Evolutionary conservation across 106 monocot genomes (phyloP).

Genomic region (Vanilla planifolia): DNA sequence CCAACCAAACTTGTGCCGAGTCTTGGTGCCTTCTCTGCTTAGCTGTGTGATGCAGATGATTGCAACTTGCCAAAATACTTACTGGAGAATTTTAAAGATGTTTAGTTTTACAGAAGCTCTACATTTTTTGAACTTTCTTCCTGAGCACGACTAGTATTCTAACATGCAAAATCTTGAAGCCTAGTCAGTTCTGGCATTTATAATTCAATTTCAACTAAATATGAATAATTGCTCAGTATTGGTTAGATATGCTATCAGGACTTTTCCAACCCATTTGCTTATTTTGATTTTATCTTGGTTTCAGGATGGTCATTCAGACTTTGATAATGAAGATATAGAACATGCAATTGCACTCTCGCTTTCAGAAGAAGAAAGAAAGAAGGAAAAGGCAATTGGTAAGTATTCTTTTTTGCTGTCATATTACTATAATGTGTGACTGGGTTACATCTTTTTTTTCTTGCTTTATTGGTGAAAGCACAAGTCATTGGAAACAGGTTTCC

Average conservation of each 20-base stretch:
- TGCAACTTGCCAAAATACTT: background rate
- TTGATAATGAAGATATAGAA: conserved; percentile 58
- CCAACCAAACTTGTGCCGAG: background rate
- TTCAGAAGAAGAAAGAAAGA: conserved; percentile 64
- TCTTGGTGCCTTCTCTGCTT: too few species aligned
- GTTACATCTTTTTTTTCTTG: background rate
- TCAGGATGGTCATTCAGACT: conserved; percentile 28
- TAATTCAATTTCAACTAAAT: background rate
- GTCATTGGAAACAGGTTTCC: background rate
- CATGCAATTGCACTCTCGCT: conserved; percentile 67
- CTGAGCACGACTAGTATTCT: too few species aligned
- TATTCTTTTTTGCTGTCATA: conserved; percentile 2
- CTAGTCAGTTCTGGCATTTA: too few species aligned
- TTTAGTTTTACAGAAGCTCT: too few species aligned
- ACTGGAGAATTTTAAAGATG: background rate
- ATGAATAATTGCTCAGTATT: too few species aligned
- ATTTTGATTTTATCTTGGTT: conserved; percentile 1
- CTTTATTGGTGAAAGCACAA: background rate
- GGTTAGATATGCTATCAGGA: too few species aligned
- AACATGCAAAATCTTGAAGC: too few species aligned
- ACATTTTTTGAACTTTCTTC: too few species aligned
- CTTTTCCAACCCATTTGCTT: background rate
- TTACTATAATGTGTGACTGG: background rate
- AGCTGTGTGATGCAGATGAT: background rate
- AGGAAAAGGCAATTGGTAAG: conserved; percentile 44